Percentiles rank a stretch among this genome's conserved stretches.
Evolutionary conservation across 1,284 basidiomycete genomes (phyloP).

Genomic region (Melanopsichium pennsylvanicum): DNA sequence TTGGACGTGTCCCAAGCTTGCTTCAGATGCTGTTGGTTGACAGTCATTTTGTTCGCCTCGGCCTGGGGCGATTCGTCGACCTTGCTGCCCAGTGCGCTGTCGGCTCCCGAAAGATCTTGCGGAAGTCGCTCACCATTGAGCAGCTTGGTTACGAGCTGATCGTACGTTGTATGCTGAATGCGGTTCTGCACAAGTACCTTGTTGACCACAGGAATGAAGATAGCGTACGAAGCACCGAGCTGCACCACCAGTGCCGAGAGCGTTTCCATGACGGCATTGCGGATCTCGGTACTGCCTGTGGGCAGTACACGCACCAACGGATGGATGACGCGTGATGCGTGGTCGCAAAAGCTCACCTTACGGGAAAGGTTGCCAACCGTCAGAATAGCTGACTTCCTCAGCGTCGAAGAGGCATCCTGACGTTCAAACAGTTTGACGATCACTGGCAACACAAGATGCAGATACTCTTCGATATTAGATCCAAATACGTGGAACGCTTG

Average conservation of each 20-base stretch:
- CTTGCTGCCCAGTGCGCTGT: slow-evolving; percentile 52
- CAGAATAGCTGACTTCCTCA: slow-evolving; percentile 88
- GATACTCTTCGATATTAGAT: slow-evolving; percentile 94
- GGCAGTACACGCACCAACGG: slow-evolving; percentile 89
- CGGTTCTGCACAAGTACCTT: slow-evolving; percentile 83
- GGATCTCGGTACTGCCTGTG: slow-evolving; percentile 79
- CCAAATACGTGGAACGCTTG: slow-evolving; percentile 94
- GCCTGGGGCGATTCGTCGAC: slow-evolving; percentile 67
- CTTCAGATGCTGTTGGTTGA: slow-evolving; percentile 97
- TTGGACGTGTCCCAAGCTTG: slow-evolving; percentile 93
- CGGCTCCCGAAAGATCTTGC: slow-evolving; percentile 68
- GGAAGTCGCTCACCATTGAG: slow-evolving; percentile 91
- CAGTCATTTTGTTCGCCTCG: slow-evolving; percentile 79
- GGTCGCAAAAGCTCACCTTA: slow-evolving; percentile 98
- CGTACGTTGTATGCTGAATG: slow-evolving; percentile 85
- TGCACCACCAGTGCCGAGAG: slow-evolving; percentile 90
- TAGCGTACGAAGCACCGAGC: slow-evolving; percentile 93
- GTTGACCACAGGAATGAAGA: slow-evolving; percentile 95
- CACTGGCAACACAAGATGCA: slow-evolving; percentile 94
- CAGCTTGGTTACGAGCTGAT: slow-evolving; percentile 85
- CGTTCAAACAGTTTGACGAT: slow-evolving; percentile 92
- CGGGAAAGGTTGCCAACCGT: slow-evolving; percentile 90
- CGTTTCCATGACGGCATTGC: slow-evolving; percentile 89
- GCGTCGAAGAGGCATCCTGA: slow-evolving; percentile 75
- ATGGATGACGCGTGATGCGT: slow-evolving; percentile 95